Base-by-base conservation (phyloP, 805 yeast species). In the Candida nitratophila region DNA sequence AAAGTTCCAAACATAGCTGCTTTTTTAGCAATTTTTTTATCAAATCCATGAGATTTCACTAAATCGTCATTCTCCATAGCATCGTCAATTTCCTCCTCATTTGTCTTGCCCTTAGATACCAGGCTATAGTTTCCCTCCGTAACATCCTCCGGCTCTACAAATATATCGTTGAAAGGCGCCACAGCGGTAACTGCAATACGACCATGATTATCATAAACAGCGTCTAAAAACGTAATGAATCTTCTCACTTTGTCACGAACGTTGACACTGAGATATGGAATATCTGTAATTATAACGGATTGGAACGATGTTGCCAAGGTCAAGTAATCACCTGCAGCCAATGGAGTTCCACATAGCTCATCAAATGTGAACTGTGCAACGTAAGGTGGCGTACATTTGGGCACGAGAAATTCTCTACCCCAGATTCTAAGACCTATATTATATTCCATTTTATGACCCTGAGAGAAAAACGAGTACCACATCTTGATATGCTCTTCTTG, bases 311-410 rank as follows among this genome's bases (percentile, higher is more conserved):
- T 72, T 11, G 97, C 96, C 48, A 93, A 66, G 19, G 88, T 80
- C 37, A 93, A 72, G 57, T 93, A 93, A 62, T 93, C 99, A 10
- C 97, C 98, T 0, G 98, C 96, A 16, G 96, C 89, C 49, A 87
- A 65, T 11, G 95, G 91, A 48, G 73, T 67, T 1, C 95, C 97
- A 61, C 98, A 93, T 30, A 93, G 68, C 59, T 93, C 83, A 40
- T 79, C 77, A 58, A 93, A 93, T 4, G 93, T 75, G 62, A 89
- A 91, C 62, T 86, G 93, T 1, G 97, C 97, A 20, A 90, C 96
- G 41, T 76, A 66, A 21, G 87, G 83, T 21, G 88, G 85, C 1
- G 86, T 76, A 39, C 89, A 79, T 45, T 65, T 67, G 1, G 98
- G 98, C 8, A 93, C 88, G 3, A 61, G 58, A 17, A 93, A 66